Conservation (phyloP, 306 rosid species). For the Sicyos edulis region DNA sequence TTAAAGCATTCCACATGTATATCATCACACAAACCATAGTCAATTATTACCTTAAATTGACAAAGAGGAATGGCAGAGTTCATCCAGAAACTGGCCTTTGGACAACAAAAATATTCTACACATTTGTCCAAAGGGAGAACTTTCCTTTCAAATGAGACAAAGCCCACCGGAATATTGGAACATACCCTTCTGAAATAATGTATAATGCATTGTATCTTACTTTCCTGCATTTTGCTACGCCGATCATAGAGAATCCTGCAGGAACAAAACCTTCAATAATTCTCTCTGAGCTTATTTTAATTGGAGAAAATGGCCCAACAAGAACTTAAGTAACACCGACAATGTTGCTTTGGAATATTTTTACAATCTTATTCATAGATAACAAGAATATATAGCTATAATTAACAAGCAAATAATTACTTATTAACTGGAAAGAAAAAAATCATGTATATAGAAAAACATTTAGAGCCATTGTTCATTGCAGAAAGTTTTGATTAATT, state of each 20-base stretch:
- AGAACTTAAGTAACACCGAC: not conserved
- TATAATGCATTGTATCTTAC: slow-evolving; percentile 68
- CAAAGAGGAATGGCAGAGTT: slow-evolving; percentile 59
- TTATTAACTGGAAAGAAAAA: not conserved
- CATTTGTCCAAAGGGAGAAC: slow-evolving; percentile 50
- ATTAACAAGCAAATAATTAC: not conserved
- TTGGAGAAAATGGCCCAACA: not conserved
- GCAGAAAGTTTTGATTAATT: no score
- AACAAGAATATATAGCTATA: not conserved
- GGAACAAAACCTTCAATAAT: slow-evolving; percentile 20
- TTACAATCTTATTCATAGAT: not conserved
- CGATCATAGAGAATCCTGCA: slow-evolving; percentile 63
- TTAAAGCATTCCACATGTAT: not conserved
- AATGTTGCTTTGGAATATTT: not conserved
- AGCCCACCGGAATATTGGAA: slow-evolving; percentile 53
- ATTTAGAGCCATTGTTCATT: no score
- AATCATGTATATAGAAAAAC: not conserved
- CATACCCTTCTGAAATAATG: slow-evolving; percentile 82
- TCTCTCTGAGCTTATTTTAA: not conserved
- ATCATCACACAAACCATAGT: not conserved
- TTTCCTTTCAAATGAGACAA: slow-evolving; percentile 85
- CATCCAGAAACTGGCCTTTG: slow-evolving; percentile 60
- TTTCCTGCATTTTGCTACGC: slow-evolving; percentile 54
- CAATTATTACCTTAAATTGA: slow-evolving; percentile 54
- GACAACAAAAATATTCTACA: slow-evolving; percentile 43